phyloP scores from a whole-genome alignment of 2,329 filamentous ascomycete species.

The Penicillium crustosum region DNA sequence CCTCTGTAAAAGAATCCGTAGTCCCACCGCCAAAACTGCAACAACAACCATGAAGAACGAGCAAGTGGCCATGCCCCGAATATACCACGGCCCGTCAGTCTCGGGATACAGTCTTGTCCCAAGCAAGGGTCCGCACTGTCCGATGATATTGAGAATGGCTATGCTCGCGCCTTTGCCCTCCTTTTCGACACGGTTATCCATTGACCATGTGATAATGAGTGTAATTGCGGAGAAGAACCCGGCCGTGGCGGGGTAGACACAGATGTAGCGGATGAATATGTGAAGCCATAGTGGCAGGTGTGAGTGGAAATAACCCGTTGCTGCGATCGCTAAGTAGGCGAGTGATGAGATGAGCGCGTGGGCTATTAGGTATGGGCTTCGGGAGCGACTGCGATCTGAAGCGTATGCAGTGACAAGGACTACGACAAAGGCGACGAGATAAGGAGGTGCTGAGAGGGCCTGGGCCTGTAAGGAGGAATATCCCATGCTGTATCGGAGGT shows the following conservation, averaged over 20 bases:
- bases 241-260: constrained; percentile 72
- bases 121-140: constrained; percentile 74
- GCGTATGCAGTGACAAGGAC: constrained; percentile 71
- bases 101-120: constrained; percentile 65
- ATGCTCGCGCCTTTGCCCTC: constrained; percentile 73
- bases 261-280: constrained; percentile 61
- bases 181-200: constrained; percentile 77
- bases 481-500: constrained; percentile 57
- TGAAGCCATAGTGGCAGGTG: constrained; percentile 35
- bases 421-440: constrained; percentile 69
- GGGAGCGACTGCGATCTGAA: constrained; percentile 65
- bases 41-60: constrained; percentile 63
- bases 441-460: constrained; percentile 77
- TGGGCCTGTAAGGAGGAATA: constrained; percentile 68
- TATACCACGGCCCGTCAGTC: constrained; percentile 61
- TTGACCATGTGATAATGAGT: constrained; percentile 80
- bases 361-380: constrained; percentile 65
- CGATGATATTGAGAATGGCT: constrained; percentile 76
- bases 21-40: constrained; percentile 53
- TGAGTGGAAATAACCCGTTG: constrained; percentile 48
- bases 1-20: constrained; percentile 56
- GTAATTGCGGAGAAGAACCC: constrained; percentile 86
- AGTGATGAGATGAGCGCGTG: constrained; percentile 71
- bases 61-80: constrained; percentile 62
- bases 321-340: constrained; percentile 60